These are phyloP conservation scores for Symbiodinium pilosum DNA, from an alignment of 73 alveolate genomes.

Conservation along the genomic window DNA sequence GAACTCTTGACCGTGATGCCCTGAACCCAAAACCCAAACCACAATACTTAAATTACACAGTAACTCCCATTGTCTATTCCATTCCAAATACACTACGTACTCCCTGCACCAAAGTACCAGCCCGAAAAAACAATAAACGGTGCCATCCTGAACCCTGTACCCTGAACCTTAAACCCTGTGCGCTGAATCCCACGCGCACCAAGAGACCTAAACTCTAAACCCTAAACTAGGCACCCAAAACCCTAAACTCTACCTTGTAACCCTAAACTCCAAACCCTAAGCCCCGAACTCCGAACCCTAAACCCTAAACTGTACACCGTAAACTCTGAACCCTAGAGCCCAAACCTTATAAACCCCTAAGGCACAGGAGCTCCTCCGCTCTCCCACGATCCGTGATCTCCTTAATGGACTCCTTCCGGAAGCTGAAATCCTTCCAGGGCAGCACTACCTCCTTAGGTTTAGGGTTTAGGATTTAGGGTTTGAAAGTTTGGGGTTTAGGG, in stretches of 20 bases:
- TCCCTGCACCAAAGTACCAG: too few species aligned
- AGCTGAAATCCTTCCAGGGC: conserved; percentile 28
- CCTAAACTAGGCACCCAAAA: background rate
- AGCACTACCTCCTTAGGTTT: background rate
- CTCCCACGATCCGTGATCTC: conserved; percentile 79
- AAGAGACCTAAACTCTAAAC: background rate
- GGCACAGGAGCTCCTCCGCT: background rate
- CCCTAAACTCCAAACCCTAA: too few species aligned
- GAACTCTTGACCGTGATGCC: background rate
- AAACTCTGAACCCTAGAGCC: too few species aligned
- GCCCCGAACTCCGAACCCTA: too few species aligned
- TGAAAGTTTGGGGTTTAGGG: background rate
- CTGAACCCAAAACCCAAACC: background rate
- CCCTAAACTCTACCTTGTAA: too few species aligned
- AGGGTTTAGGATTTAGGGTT: background rate
- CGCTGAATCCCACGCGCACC: background rate
- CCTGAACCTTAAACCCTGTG: background rate
- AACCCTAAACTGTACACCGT: too few species aligned
- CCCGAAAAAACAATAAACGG: too few species aligned
- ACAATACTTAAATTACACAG: too few species aligned
- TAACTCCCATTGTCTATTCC: too few species aligned
- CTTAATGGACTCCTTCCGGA: conserved; percentile 48
- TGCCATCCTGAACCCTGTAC: background rate
- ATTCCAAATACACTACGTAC: too few species aligned
- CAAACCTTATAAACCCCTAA: background rate